These are phyloP conservation scores for Chloris gayana DNA, from an alignment of 176 grass and related monocot genomes.

Conservation along the genomic window DNA sequence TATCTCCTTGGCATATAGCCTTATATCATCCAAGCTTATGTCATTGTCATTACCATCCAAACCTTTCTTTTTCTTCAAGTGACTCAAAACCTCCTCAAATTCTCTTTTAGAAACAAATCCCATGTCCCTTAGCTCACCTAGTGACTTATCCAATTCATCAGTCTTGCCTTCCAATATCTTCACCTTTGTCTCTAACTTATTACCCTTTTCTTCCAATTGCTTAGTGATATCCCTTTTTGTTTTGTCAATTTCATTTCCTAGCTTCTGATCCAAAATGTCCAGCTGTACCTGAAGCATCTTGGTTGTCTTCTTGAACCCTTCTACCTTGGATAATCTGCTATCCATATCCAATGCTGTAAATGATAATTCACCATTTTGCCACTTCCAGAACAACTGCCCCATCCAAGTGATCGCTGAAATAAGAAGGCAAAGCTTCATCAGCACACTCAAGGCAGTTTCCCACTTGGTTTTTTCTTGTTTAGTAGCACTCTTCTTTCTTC, in stretches of 20 bases:
- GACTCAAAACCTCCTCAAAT: constrained; percentile 65
- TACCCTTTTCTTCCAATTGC: constrained; percentile 65
- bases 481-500: constrained; percentile 48
- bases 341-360: constrained; percentile 52
- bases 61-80: constrained; percentile 63
- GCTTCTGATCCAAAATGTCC: constrained; percentile 84
- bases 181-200: constrained; percentile 55
- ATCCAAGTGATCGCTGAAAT: constrained; percentile 53
- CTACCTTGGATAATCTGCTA: constrained; percentile 65
- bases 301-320: constrained; percentile 66
- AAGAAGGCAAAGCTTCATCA: constrained; percentile 60
- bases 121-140: constrained; percentile 60
- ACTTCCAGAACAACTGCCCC: constrained; percentile 63
- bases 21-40: constrained; percentile 73
- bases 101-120: constrained; percentile 74
- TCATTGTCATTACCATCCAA: constrained; percentile 37
- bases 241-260: constrained; percentile 67
- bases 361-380: constrained; percentile 46
- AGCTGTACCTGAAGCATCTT: constrained; percentile 88
- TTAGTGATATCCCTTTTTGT: constrained; percentile 52
- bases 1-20: constrained; percentile 79
- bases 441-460: constrained; percentile 52
- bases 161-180: constrained; percentile 67
- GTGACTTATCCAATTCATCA: constrained; percentile 65
- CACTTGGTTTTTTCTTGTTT: constrained; percentile 54